Evolutionary conservation across 2,329 filamentous ascomycete genomes (phyloP), one percentile per base, ranked within the genome.

Genomic region (Colletotrichum endophyticum): DNA sequence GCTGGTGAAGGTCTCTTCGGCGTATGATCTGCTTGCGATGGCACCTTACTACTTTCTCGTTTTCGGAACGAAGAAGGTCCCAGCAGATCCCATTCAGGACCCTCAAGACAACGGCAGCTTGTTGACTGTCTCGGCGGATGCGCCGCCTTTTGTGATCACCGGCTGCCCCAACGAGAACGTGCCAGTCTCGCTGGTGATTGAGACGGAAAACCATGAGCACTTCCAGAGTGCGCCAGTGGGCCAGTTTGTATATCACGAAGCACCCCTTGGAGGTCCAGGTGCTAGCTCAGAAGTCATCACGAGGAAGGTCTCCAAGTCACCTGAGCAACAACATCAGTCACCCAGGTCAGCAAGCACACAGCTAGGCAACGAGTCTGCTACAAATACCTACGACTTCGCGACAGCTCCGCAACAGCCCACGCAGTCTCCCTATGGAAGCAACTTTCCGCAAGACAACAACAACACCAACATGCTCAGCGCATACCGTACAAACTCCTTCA

Each of bases 31-130:
- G 76, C 85, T 89, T 78, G 82, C 85, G 73, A 90, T 93, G 84
- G 90, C 88, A 36, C 87, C 90, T 3, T 88, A 88, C 67, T 92
- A 95, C 81, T 93, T 87, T 78, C 85, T 98, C 71, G 90, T 93
- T 63, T 98, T 98, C 84, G 95, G 95, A n/a, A 89, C 91, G n/a
- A 92, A 94, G 80, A 93, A 93, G 83, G 81, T 83, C n/a, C 88
- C 91, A 71, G 93, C 93, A 74, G 90, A 93, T 72, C 88, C 96
- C 28, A 89, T 91, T 62, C 93, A 93, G 82, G 86, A 87, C 82
- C 89, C 85, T 79, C 91, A 88, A 85, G 91, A 92, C 77, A 85
- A 83, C 70, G 86, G 90, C 79, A 90, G 91, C 25, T 90, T 93
- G 78, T 98, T 97, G 84, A 90, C 91, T 34, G 89, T 98, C 80